A percentile compares a stretch with the other conserved stretches of the same genome.
Evolutionary conservation across 176 grass and related monocot genomes (phyloP).

Genomic region (Urochloa ruziziensis): DNA sequence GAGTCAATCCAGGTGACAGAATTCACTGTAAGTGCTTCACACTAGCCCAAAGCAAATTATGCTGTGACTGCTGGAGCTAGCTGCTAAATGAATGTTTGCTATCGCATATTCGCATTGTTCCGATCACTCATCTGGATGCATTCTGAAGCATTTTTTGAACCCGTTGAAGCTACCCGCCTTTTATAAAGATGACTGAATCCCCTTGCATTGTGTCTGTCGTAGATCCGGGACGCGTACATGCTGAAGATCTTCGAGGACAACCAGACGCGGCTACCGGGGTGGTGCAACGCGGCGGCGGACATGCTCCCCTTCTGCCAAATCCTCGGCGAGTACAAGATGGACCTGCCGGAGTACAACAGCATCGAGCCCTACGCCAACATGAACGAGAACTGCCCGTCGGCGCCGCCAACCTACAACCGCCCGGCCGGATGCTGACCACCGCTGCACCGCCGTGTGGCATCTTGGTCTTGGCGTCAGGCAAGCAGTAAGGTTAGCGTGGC

Average conservation of each 20-base stretch:
- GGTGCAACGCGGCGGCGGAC: conserved; percentile 66
- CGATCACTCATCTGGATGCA: too few relatives aligned
- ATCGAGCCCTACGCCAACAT: conserved; percentile 83
- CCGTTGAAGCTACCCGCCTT: too few relatives aligned
- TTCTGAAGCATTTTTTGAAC: too few relatives aligned
- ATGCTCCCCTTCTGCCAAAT: conserved; percentile 86
- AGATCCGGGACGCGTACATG: conserved; percentile 94
- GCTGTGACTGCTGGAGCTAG: too few relatives aligned
- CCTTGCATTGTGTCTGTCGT: too few relatives aligned
- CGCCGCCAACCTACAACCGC: conserved; percentile 62
- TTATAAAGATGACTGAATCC: too few relatives aligned
- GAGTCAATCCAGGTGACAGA: conserved; percentile 93
- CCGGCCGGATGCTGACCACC: conserved; percentile 46
- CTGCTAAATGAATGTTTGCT: too few relatives aligned
- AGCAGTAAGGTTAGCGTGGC: too few relatives aligned
- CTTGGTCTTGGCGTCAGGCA: too few relatives aligned
- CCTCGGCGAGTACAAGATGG: conserved; percentile 88
- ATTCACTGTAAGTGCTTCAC: conserved; percentile 98
- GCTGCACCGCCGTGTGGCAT: too few relatives aligned
- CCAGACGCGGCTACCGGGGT: conserved; percentile 67
- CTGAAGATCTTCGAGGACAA: conserved; percentile 96
- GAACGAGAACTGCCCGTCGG: conserved; percentile 96
- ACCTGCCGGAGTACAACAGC: conserved; percentile 86
- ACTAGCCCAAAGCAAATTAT: too few relatives aligned
- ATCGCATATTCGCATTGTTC: too few relatives aligned